Evolutionary conservation across 805 yeast genomes (phyloP).

Genomic region (Metschnikowia hibisci): DNA sequence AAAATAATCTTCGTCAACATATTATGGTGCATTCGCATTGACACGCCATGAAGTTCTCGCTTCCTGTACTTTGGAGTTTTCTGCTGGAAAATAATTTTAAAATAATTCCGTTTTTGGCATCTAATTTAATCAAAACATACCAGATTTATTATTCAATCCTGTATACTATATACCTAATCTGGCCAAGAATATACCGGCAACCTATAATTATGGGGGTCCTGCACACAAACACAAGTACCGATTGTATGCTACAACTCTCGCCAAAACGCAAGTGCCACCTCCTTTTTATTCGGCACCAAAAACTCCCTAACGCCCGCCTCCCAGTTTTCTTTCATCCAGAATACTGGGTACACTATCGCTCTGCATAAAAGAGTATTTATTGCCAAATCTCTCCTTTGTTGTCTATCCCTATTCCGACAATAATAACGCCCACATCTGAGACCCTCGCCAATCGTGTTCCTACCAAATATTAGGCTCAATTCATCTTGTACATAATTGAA

Average conservation of each 20-base stretch:
- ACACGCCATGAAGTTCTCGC: too few species aligned
- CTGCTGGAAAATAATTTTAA: too few species aligned
- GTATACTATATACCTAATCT: too few species aligned
- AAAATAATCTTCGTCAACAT: too few species aligned
- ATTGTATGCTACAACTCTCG: neutral
- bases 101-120: too few species aligned
- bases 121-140: too few species aligned
- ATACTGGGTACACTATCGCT: neutral
- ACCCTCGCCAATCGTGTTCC: neutral
- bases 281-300: constrained; percentile 4
- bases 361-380: neutral
- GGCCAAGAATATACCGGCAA: too few species aligned
- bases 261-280: constrained; percentile 2
- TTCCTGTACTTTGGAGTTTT: too few species aligned
- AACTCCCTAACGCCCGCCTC: neutral
- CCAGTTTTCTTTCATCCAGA: constrained; percentile 1
- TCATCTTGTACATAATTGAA: constrained; percentile 22
- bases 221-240: neutral
- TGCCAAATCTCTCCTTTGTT: neutral
- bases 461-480: neutral
- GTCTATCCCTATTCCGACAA: neutral
- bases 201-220: neutral
- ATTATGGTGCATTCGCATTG: too few species aligned
- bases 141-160: too few species aligned
- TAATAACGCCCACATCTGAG: neutral